Conservation (phyloP, 164 flowering plant species). For the Tetracentron sinense region DNA sequence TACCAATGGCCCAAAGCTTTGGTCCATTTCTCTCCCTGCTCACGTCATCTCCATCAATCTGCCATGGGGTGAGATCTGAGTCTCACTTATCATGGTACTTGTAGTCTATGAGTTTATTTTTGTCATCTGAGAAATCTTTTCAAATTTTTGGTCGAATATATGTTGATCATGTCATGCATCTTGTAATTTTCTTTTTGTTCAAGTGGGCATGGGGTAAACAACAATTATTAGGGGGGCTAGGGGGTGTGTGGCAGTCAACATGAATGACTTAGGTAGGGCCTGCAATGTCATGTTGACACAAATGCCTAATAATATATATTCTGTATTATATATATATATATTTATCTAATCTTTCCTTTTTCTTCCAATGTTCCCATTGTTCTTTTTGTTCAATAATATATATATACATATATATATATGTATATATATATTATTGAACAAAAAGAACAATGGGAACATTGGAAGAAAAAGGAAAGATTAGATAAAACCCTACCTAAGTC, state of each 20-base stretch:
- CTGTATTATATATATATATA: too few species aligned
- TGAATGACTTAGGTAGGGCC: background rate
- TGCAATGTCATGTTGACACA: background rate
- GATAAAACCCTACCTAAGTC: too few species aligned
- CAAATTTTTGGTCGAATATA: background rate
- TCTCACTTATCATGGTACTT: background rate
- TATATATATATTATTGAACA: too few species aligned
- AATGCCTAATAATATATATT: background rate
- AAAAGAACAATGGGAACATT: too few species aligned
- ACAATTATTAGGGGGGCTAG: too few species aligned
- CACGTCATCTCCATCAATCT: slow-evolving; percentile 75
- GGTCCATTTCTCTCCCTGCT: slow-evolving; percentile 83
- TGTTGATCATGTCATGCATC: background rate
- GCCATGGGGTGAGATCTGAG: slow-evolving; percentile 62
- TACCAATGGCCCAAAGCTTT: slow-evolving; percentile 88
- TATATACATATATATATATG: too few species aligned
- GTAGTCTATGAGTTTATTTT: background rate
- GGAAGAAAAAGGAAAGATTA: too few species aligned
- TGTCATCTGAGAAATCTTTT: background rate
- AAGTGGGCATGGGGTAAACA: too few species aligned
- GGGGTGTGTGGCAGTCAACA: background rate
- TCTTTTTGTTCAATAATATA: too few species aligned
- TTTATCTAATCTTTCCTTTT: too few species aligned
- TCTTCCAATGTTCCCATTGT: too few species aligned
- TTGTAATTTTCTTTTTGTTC: background rate